These are phyloP conservation scores for Mycena alexandri DNA, from an alignment of 768 basidiomycete genomes.

Conservation along the genomic window DNA sequence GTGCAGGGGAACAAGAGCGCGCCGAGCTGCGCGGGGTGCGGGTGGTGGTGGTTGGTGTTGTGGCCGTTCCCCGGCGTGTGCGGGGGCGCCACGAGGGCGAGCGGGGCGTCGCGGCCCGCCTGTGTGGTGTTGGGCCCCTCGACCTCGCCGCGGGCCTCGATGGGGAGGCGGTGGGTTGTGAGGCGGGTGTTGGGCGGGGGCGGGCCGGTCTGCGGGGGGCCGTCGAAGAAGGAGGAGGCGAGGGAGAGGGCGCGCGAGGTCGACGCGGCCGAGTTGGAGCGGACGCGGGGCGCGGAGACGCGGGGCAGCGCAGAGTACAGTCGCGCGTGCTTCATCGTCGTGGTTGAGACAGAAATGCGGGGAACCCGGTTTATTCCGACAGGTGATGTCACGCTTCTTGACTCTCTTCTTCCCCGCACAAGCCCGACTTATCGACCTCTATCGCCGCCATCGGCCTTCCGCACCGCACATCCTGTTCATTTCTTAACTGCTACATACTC, in stretches of 20 bases:
- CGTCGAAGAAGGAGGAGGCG: conserved; percentile 37
- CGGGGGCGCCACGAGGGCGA: conserved; percentile 57
- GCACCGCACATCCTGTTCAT: neutral
- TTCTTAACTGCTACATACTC: no score
- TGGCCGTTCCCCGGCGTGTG: conserved; percentile 42
- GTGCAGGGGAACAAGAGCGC: conserved; percentile 54
- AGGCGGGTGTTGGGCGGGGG: conserved; percentile 50
- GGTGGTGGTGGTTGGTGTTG: neutral
- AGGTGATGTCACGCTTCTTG: conserved; percentile 34
- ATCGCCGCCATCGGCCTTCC: neutral
- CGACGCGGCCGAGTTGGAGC: conserved; percentile 55
- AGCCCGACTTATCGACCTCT: no score
- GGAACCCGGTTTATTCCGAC: neutral
- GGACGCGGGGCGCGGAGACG: conserved; percentile 52
- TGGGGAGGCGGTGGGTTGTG: conserved; percentile 57
- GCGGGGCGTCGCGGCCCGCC: conserved; percentile 51
- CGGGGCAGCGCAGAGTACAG: conserved; percentile 54
- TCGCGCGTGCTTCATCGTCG: conserved; percentile 51
- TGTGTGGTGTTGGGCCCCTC: conserved; percentile 51
- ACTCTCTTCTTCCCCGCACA: neutral
- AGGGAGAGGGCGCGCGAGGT: conserved; percentile 52
- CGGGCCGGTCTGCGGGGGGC: neutral
- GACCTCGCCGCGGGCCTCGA: conserved; percentile 61
- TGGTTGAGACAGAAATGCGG: neutral
- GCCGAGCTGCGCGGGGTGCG: conserved; percentile 32